phyloP scores from a whole-genome alignment of 2,329 filamentous ascomycete genomes.

The Paraphoma sp. region DNA sequence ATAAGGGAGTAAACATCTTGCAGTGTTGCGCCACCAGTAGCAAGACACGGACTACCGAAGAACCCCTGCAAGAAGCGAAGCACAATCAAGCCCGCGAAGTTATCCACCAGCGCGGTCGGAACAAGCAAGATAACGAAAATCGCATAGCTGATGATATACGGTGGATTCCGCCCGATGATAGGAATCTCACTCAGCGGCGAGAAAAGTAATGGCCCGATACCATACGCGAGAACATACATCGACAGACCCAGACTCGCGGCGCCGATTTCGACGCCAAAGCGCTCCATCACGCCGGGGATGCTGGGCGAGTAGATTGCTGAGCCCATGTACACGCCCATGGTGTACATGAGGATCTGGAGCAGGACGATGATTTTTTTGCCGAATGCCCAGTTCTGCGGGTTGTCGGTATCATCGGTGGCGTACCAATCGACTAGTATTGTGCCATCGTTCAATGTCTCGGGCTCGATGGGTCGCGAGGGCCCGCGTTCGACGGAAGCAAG shows the following conservation, averaged over 20 bases:
- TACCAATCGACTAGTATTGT: slow-evolving; percentile 55
- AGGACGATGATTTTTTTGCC: slow-evolving; percentile 46
- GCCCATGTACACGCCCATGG: slow-evolving; percentile 64
- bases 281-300: slow-evolving; percentile 55
- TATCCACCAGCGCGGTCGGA: slow-evolving; percentile 67
- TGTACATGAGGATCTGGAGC: slow-evolving; percentile 61
- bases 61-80: slow-evolving; percentile 51
- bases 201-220: slow-evolving; percentile 69
- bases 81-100: slow-evolving; percentile 69
- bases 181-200: slow-evolving; percentile 73
- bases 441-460: slow-evolving; percentile 44
- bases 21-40: slow-evolving; percentile 47
- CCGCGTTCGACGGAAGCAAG: slow-evolving; percentile 44
- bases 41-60: slow-evolving; percentile 48
- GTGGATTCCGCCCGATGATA: slow-evolving; percentile 69
- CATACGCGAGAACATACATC: slow-evolving; percentile 68
- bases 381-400: slow-evolving; percentile 50
- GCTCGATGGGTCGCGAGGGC: slow-evolving; percentile 44
- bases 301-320: slow-evolving; percentile 59
- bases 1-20: slow-evolving; percentile 50
- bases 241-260: slow-evolving; percentile 65
- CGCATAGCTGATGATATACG: slow-evolving; percentile 72
- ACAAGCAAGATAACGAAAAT: slow-evolving; percentile 72
- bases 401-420: slow-evolving; percentile 47
- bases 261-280: slow-evolving; percentile 61